Evolutionary conservation across 73 alveolate species (phyloP), one percentile per base, ranked within the genome.

Genomic region (Stentor coeruleus): DNA sequence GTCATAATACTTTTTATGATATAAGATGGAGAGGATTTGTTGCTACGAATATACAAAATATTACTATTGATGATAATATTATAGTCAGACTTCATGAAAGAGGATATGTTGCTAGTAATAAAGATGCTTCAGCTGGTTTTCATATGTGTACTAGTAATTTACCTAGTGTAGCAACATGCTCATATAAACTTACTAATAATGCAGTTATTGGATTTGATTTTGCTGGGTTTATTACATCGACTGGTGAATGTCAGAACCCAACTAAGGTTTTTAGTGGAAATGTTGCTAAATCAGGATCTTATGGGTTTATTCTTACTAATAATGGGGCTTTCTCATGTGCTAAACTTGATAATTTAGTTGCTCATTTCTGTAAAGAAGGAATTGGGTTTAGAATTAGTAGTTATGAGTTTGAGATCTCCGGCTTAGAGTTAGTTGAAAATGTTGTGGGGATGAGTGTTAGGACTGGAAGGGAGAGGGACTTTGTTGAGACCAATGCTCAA

Each of bases 71-170:
- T 0, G 33, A 66, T 66, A 66, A 66, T 40, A 31, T 66, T 1
- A 20, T 66, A 1, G 2, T 66, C 1, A 66, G 37, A 26, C n/a
- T 31, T 11, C n/a, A 20, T 20, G 15, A 66, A 1, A 66, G 79
- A 66, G 39, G 39, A 26, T 66, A 20, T 31, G n/a, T 66, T 20
- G 37, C 40, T 15, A 33, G 15, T 66, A 31, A 20, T 20, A 14
- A 28, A 26, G 79, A 66, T 31, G 79, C 37, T 40, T 31, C 79
- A 28, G 79, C 79, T 28, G 79, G 79, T 14, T 66, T 66, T 31
- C 33, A 28, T 33, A 33, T 66, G 0, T 66, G 79, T 33, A 15
- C 40, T 26, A 40, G 37, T 33, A 66, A 20, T 66, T 49, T 20
- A 11, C 79, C 79, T 66, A n/a, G n/a, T n/a, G n/a, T n/a, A n/a